phyloP scores from a whole-genome alignment of 805 yeast species.

The Pichia pseudocactophila region DNA sequence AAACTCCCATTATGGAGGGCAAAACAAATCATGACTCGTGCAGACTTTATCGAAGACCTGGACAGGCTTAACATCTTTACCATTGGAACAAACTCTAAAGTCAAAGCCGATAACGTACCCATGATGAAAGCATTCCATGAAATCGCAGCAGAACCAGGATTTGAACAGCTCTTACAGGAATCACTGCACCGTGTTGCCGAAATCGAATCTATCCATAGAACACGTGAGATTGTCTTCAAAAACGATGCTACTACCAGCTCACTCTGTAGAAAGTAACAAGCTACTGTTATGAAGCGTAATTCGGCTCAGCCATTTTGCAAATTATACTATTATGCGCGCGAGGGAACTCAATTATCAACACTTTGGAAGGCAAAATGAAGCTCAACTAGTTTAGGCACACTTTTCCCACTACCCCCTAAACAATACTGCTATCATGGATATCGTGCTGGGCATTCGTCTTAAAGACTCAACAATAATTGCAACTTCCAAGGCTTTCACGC shows the following conservation, averaged over 20 bases:
- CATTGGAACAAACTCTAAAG: conserved; percentile 62
- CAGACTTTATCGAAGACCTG: conserved; percentile 67
- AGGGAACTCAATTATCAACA: too few relatives aligned
- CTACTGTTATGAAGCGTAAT: too few relatives aligned
- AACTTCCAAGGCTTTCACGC: conserved; percentile 88
- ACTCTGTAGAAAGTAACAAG: too few relatives aligned
- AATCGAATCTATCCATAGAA: conserved; percentile 69
- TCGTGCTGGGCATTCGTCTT: conserved; percentile 77
- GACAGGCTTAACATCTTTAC: conserved; percentile 75
- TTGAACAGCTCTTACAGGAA: conserved; percentile 54
- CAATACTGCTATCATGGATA: conserved; percentile 66
- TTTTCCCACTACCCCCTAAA: not conserved
- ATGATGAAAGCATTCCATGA: conserved; percentile 89
- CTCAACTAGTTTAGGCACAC: too few relatives aligned
- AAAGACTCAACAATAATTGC: conserved; percentile 78
- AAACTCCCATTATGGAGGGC: conserved; percentile 78
- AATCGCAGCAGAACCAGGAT: conserved; percentile 61
- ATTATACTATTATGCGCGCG: too few relatives aligned
- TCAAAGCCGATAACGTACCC: conserved; percentile 74
- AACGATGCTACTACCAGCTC: too few relatives aligned
- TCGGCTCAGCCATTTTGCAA: too few relatives aligned
- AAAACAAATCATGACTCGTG: conserved; percentile 75
- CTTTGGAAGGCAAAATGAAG: conserved; percentile 7
- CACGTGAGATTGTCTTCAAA: conserved; percentile 65
- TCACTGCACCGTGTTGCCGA: conserved; percentile 62